Evolutionary conservation across 768 basidiomycete species (phyloP).

Genomic region (Cantharellus cinnabarinus): DNA sequence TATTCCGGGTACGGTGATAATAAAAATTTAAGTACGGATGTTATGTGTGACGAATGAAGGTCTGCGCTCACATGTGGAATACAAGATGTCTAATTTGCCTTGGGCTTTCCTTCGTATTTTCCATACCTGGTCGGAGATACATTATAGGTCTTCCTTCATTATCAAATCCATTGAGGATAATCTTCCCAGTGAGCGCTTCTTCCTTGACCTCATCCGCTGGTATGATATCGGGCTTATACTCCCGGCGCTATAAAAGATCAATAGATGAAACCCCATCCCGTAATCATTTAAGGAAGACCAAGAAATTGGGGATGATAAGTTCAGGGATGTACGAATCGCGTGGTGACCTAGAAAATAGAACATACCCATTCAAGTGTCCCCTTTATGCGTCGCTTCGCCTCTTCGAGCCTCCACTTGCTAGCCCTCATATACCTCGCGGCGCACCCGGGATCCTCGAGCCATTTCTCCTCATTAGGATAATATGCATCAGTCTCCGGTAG

Average conservation of each 20-base stretch:
- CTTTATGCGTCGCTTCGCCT: slow-evolving; percentile 60
- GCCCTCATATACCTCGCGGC: slow-evolving; percentile 62
- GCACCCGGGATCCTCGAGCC: slow-evolving; percentile 49
- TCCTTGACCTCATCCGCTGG: slow-evolving; percentile 52
- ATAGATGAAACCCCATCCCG: not conserved
- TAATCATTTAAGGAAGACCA: not conserved
- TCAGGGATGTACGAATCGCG: not conserved
- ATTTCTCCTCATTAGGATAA: slow-evolving; percentile 54
- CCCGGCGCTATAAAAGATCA: slow-evolving; percentile 25
- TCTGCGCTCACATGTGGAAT: slow-evolving; percentile 50
- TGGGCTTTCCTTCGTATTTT: slow-evolving; percentile 61
- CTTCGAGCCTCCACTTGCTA: slow-evolving; percentile 60
- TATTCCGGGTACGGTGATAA: not conserved
- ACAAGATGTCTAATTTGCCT: slow-evolving; percentile 72
- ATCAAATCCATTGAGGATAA: slow-evolving; percentile 73
- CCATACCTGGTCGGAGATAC: slow-evolving; percentile 73
- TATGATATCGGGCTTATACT: slow-evolving; percentile 71
- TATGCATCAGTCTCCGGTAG: slow-evolving; percentile 54
- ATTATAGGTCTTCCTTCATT: slow-evolving; percentile 70
- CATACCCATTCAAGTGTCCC: slow-evolving; percentile 52
- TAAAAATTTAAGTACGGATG: too few species aligned
- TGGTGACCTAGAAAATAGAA: not conserved
- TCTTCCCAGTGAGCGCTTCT: slow-evolving; percentile 74
- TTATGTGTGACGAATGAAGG: not conserved
- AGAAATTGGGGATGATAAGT: not conserved